Evolutionary conservation across 2,329 filamentous ascomycete genomes (phyloP).

Genomic region (Alternaria angustiovoidea): DNA sequence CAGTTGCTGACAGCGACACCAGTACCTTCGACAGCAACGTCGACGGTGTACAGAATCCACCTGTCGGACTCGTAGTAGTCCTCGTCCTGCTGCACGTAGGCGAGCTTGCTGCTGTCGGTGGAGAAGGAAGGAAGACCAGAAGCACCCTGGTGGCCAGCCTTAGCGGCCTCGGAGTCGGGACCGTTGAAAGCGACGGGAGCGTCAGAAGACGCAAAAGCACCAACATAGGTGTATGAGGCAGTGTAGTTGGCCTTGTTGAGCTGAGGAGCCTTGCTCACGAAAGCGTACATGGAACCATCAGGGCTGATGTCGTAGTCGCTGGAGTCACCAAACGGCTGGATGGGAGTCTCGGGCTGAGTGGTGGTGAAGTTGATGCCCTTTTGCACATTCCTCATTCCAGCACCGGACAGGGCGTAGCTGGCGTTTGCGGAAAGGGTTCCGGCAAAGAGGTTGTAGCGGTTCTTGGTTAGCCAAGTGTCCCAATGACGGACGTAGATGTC

Average conservation of each 20-base stretch:
- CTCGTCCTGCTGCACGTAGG: slow-evolving; percentile 77
- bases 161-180: slow-evolving; percentile 33
- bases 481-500: slow-evolving; percentile 82
- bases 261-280: slow-evolving; percentile 77
- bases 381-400: slow-evolving; percentile 59
- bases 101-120: slow-evolving; percentile 72
- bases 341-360: slow-evolving; percentile 69
- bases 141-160: slow-evolving; percentile 67
- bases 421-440: slow-evolving; percentile 61
- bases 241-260: slow-evolving; percentile 78
- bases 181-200: slow-evolving; percentile 45
- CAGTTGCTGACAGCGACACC: slow-evolving; percentile 40
- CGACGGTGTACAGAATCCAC: slow-evolving; percentile 57
- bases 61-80: slow-evolving; percentile 81
- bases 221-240: slow-evolving; percentile 81
- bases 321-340: slow-evolving; percentile 78
- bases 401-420: slow-evolving; percentile 37
- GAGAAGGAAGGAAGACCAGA: slow-evolving; percentile 76
- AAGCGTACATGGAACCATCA: slow-evolving; percentile 66
- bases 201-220: slow-evolving; percentile 69
- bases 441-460: slow-evolving; percentile 78
- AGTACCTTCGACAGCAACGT: slow-evolving; percentile 32
- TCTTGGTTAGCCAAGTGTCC: slow-evolving; percentile 75
- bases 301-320: slow-evolving; percentile 78
- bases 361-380: slow-evolving; percentile 68